A percentile compares a stretch with the other conserved stretches of the same genome.
Conservation (phyloP, 257 asterid genomes). For the Leonotis leonurus region DNA sequence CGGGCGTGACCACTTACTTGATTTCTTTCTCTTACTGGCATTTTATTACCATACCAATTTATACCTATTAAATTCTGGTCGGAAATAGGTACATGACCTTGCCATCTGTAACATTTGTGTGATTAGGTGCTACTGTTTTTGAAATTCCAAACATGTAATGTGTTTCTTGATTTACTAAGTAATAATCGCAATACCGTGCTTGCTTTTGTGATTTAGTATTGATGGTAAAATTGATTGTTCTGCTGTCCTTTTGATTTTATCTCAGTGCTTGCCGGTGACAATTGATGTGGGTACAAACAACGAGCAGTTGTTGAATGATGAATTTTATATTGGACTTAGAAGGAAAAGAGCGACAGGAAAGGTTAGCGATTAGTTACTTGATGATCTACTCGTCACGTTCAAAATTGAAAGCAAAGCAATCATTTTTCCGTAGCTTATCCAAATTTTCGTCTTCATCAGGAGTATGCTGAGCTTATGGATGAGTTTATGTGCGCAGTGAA, state of each 20-base stretch:
- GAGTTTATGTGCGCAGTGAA: slow-evolving; percentile 82
- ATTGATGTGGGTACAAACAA: slow-evolving; percentile 82
- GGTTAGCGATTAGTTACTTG: slow-evolving; percentile 30
- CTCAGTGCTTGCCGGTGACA: slow-evolving; percentile 74
- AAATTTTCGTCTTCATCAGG: slow-evolving; percentile 33
- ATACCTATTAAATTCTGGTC: background rate
- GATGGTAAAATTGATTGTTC: slow-evolving; percentile 1
- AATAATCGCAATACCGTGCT: background rate
- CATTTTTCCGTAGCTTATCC: background rate
- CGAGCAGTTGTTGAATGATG: slow-evolving; percentile 59
- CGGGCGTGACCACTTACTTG: background rate
- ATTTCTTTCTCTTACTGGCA: background rate
- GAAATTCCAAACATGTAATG: background rate
- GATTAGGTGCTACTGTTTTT: background rate
- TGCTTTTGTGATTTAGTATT: background rate
- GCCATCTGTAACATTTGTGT: background rate
- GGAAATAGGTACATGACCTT: background rate
- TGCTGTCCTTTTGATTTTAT: too few species aligned
- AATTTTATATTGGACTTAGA: slow-evolving; percentile 68
- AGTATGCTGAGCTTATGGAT: slow-evolving; percentile 68
- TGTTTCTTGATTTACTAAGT: background rate
- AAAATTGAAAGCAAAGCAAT: background rate
- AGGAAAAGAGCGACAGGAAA: slow-evolving; percentile 73
- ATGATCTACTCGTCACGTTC: background rate
- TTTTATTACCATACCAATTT: background rate